Percentiles rank a stretch among this genome's conserved stretches.
phyloP scores from a whole-genome alignment of 2,329 filamentous ascomycete genomes.

The Shiraia sp. region DNA sequence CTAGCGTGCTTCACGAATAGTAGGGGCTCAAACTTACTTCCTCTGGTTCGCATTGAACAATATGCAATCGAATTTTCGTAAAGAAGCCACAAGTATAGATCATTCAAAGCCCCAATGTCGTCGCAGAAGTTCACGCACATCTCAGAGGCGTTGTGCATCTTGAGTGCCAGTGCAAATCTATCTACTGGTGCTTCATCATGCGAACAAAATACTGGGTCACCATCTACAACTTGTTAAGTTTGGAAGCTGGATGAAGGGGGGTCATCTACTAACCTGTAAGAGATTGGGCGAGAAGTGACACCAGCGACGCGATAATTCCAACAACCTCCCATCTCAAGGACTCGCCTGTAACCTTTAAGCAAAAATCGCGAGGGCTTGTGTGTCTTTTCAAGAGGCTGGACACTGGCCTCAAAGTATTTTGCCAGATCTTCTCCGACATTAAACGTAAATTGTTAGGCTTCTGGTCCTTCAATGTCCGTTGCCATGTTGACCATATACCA shows the following conservation, averaged over 20 bases:
- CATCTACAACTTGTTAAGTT: constrained; percentile 22
- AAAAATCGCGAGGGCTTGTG: constrained; percentile 47
- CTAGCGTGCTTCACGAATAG: too few species aligned
- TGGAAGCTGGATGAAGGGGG: not conserved
- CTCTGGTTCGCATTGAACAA: constrained; percentile 31
- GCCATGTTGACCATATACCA: constrained; percentile 33
- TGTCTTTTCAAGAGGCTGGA: constrained; percentile 35
- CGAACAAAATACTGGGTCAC: constrained; percentile 38
- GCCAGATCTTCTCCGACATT: constrained; percentile 49
- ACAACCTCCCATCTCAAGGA: constrained; percentile 51
- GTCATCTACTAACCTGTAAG: constrained; percentile 24
- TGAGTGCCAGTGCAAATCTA: constrained; percentile 24
- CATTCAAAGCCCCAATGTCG: constrained; percentile 36
- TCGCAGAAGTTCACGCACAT: constrained; percentile 39
- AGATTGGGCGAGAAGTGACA: constrained; percentile 42
- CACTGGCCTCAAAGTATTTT: constrained; percentile 46
- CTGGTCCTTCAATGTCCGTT: constrained; percentile 25
- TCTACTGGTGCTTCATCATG: constrained; percentile 32
- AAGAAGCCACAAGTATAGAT: constrained; percentile 40
- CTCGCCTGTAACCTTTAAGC: constrained; percentile 43
- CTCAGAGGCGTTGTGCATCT: constrained; percentile 32
- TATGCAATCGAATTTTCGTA: constrained; percentile 35
- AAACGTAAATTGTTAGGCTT: constrained; percentile 35
- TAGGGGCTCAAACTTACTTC: constrained; percentile 22
- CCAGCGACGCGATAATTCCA: constrained; percentile 44